These are phyloP conservation scores for Monascus purpureus DNA, from an alignment of 495 filamentous ascomycete species.

Conservation along the genomic window DNA sequence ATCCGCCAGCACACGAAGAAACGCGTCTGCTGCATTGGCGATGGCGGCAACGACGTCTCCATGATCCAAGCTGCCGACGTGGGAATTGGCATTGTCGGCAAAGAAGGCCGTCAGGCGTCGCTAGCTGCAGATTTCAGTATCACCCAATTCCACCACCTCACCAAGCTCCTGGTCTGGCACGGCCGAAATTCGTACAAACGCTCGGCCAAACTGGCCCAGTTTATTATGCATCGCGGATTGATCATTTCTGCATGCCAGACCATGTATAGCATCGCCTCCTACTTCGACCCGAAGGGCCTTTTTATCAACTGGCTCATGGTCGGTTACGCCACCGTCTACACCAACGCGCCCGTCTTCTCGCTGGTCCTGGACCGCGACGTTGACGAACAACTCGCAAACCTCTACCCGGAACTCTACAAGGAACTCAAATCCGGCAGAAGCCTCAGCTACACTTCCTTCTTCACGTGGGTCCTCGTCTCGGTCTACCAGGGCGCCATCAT, in stretches of 20 bases:
- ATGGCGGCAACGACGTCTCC: conserved; percentile 95
- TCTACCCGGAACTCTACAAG: conserved; percentile 96
- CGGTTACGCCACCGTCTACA: conserved; percentile 94
- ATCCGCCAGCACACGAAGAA: conserved; percentile 90
- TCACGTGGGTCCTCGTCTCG: conserved; percentile 89
- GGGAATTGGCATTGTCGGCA: conserved; percentile 94
- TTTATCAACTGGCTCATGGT: conserved; percentile 97
- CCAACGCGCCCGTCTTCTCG: conserved; percentile 84
- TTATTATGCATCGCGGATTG: conserved; percentile 93
- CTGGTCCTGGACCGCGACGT: conserved; percentile 95
- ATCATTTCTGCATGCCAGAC: conserved; percentile 94
- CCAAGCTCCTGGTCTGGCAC: conserved; percentile 95
- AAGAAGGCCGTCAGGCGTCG: conserved; percentile 89
- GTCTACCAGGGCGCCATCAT: conserved; percentile 93
- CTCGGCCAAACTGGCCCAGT: conserved; percentile 88
- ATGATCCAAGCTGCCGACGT: conserved; percentile 99
- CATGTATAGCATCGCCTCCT: conserved; percentile 84
- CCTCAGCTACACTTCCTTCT: conserved; percentile 85
- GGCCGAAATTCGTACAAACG: conserved; percentile 95
- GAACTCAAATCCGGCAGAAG: conserved; percentile 77
- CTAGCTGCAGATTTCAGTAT: conserved; percentile 95
- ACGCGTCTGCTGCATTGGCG: conserved; percentile 89
- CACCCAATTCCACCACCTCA: conserved; percentile 88
- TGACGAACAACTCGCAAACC: conserved; percentile 78
- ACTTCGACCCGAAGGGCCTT: conserved; percentile 84